phyloP scores from a whole-genome alignment of 2,329 filamentous ascomycete species.

The Beauveria asiatica region DNA sequence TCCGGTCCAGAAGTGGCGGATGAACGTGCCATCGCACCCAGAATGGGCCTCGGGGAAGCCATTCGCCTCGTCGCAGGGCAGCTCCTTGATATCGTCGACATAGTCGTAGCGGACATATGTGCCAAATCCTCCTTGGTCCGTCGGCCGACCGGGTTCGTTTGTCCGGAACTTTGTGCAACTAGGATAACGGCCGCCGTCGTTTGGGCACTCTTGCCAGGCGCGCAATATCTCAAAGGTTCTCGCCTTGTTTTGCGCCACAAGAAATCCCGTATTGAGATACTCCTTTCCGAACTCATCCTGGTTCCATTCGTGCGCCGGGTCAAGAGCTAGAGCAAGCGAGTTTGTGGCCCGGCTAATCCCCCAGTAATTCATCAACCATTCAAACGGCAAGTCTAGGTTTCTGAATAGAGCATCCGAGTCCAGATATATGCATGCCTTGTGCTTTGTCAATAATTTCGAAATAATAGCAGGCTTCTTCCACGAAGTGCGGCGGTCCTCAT shows the following conservation, averaged over 20 bases:
- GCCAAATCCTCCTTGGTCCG: slow-evolving; percentile 37
- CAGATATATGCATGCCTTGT: slow-evolving; percentile 34
- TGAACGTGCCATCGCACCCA: slow-evolving; percentile 31
- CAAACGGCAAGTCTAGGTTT: slow-evolving; percentile 34
- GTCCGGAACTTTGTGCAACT: slow-evolving; percentile 30
- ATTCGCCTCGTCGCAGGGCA: slow-evolving; percentile 35
- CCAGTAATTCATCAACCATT: slow-evolving; percentile 42
- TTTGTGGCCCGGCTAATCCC: slow-evolving; percentile 29
- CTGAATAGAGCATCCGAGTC: slow-evolving; percentile 38
- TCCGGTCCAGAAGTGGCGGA: slow-evolving; percentile 36
- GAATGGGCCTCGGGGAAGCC: slow-evolving; percentile 31
- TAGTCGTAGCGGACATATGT: slow-evolving; percentile 35
- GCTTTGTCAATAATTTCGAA: slow-evolving; percentile 33
- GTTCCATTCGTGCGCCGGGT: slow-evolving; percentile 30
- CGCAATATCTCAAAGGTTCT: slow-evolving; percentile 39
- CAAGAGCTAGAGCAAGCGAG: slow-evolving; percentile 33
- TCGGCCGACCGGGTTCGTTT: slow-evolving; percentile 28
- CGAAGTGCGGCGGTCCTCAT: slow-evolving; percentile 33
- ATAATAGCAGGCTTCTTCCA: slow-evolving; percentile 38
- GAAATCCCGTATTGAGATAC: slow-evolving; percentile 45
- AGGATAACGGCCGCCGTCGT: slow-evolving; percentile 29
- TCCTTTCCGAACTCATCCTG: slow-evolving; percentile 30
- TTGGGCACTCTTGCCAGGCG: slow-evolving; percentile 37
- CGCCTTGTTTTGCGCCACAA: slow-evolving; percentile 42
- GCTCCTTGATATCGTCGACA: slow-evolving; percentile 30